phyloP scores from a whole-genome alignment of 192 early-diverging fungal genomes.

The Coemansia sp. region DNA sequence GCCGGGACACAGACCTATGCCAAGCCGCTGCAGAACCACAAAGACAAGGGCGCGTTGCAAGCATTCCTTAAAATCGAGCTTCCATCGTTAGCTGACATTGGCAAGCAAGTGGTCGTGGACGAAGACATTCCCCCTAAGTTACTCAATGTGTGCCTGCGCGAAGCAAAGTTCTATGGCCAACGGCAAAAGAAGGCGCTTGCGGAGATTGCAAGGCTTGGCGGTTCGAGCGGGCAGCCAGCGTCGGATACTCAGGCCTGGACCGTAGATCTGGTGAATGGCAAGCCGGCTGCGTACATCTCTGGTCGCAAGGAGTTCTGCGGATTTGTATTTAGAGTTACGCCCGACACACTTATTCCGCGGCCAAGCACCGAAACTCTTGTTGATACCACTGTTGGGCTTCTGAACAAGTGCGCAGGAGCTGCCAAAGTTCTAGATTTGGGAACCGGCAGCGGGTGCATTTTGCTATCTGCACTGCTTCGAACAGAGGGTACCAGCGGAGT shows the following conservation, averaged over 20 bases:
- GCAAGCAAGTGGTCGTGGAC: slow-evolving; percentile 9
- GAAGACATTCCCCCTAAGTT: slow-evolving; percentile 56
- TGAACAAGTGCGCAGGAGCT: not conserved
- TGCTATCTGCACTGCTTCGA: slow-evolving; percentile 56
- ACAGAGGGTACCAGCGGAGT: slow-evolving; percentile 41
- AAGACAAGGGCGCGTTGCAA: slow-evolving; percentile 57
- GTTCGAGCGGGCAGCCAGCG: slow-evolving; percentile 16
- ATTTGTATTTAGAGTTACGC: slow-evolving; percentile 55
- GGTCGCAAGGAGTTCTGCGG: slow-evolving; percentile 57
- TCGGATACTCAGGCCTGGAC: not conserved
- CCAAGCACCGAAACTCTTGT: slow-evolving; percentile 66
- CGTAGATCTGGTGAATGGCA: slow-evolving; percentile 49
- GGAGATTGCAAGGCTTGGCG: slow-evolving; percentile 32
- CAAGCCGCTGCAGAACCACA: slow-evolving; percentile 51
- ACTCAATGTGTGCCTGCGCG: slow-evolving; percentile 53
- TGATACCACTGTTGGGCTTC: slow-evolving; percentile 34
- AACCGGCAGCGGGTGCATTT: slow-evolving; percentile 69
- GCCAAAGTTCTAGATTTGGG: slow-evolving; percentile 62
- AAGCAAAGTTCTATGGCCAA: slow-evolving; percentile 53
- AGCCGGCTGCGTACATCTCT: slow-evolving; percentile 23
- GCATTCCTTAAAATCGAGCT: slow-evolving; percentile 49
- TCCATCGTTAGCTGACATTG: slow-evolving; percentile 22
- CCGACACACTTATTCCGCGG: slow-evolving; percentile 67
- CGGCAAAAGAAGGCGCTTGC: slow-evolving; percentile 31
- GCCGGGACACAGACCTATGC: slow-evolving; percentile 57